Base-by-base conservation (phyloP, 441 rosid genomes). In the Breynia disticha region DNA sequence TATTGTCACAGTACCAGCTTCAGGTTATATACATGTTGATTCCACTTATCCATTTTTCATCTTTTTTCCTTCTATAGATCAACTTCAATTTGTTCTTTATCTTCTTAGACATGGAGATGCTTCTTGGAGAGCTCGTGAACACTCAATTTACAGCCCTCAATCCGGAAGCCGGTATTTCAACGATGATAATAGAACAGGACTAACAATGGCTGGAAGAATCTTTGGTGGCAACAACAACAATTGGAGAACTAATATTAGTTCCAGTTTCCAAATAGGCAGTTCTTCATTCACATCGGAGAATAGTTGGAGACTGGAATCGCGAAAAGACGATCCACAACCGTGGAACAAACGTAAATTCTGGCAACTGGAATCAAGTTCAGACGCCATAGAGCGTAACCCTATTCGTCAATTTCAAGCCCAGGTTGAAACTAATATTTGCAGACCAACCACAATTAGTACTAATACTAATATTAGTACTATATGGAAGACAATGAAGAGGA, bases 61-160 rank as follows among this genome's bases (percentile, higher is more conserved):
- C 0, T 15, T 11, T 41, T 41, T 11, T 15, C 13, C 44, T 9
- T 15, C 10, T 0, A n/a, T n/a, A 11, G 1, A 41, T 41, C 3
- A 15, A 41, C 0, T 41, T 41, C 44, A 41, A 41, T n/a, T 57
- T 9, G 13, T 18, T 37, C 53, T 32, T 48, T 17, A 35, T 6
- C 9, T 48, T 67, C 21, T 57, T 67, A 87, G 89, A 57, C 72
- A 65, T 63, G 82, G 84, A 67, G 77, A 74, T 61, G 66, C 69
- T 65, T 68, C 79, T 47, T 64, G 82, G 77, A 79, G 77, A 71
- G 72, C 66, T 57, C 79, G 70, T 32, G 81, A 68, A 50, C 46
- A 47, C 59, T 64, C 56, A 16, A 44, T 63, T 54, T 69, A 55
- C 42, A 56, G 55, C 51, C 64, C 65, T 24, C 58, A 62, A 17